phyloP scores from a whole-genome alignment of 2,329 filamentous ascomycete species.

The Nemania serpens region DNA sequence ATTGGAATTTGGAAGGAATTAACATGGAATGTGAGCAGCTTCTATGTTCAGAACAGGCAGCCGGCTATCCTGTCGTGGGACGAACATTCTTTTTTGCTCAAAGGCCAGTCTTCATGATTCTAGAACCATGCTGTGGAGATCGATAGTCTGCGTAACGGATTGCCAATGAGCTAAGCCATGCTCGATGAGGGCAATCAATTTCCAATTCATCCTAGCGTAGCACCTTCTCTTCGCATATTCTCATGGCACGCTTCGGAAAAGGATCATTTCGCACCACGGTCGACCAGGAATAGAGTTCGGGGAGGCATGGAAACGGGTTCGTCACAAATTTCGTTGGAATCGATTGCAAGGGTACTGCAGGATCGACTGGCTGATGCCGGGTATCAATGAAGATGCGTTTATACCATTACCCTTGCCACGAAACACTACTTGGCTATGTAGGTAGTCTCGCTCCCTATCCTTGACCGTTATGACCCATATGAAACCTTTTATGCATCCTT shows the following conservation, averaged over 20 bases:
- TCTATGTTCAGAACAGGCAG: neutral
- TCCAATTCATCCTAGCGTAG: neutral
- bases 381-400: slow-evolving; percentile 30
- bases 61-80: neutral
- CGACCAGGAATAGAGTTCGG: slow-evolving; percentile 3
- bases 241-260: no score
- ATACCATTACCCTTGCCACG: slow-evolving; percentile 29
- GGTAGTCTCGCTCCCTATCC: slow-evolving; percentile 27
- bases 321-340: slow-evolving; percentile 22
- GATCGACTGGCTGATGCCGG: slow-evolving; percentile 24
- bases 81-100: neutral
- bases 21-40: neutral
- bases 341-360: slow-evolving; percentile 6
- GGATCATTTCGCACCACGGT: neutral
- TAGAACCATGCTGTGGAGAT: neutral
- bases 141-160: neutral
- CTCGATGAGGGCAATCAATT: neutral
- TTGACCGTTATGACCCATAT: slow-evolving; percentile 30
- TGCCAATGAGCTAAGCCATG: neutral
- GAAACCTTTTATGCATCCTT: slow-evolving; percentile 64
- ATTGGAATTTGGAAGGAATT: no score
- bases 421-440: slow-evolving; percentile 30
- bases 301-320: slow-evolving; percentile 12
- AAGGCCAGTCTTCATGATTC: neutral
- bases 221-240: neutral